Evolutionary conservation across 139 green algal genomes (phyloP), one percentile per base, ranked within the genome.

Genomic region (Tetraselmis chui): DNA sequence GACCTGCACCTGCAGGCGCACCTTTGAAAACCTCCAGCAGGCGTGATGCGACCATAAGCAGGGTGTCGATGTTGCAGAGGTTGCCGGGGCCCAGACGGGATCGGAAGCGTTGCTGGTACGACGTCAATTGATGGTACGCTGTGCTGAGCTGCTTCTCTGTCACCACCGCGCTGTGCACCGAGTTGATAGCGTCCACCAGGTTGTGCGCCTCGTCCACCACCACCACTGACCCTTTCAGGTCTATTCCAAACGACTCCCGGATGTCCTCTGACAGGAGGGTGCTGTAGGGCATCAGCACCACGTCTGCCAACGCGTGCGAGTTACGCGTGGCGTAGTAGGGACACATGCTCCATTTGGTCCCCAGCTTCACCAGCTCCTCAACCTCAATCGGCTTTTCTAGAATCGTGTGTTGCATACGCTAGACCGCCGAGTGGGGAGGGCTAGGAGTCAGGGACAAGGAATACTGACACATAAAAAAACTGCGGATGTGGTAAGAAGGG

Each of bases 151-250:
- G 86, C 32, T 25, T 1, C 45, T 26, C 29, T 1, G 83, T 88
- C 0, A 98, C 81, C 26, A 76, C 31, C 0, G 89, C 87, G 30
- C 88, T 92, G 90, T 98, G 92, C 23, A 89, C 85, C 76, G 30
- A 81, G 81, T 93, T 93, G 67, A 98, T 87, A 1, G 92, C 92
- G 30, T 92, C 87, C 67, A 92, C 91, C 77, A 99, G 89, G 89
- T 99, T 99, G 91, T 99, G 96, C 1, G 94, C 96, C 89, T 99
- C 96, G 81, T 99, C 96, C 23, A 99, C 84, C 23, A 99, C 87
- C 18, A 99, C 86, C 26, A 98, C 90, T 24, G 76, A 88, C 59
- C 85, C 90, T 28, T 90, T 67, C 26, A 96, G 82, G 0, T 78
- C 32, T 23, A 97, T 81, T 2, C 93, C 93, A 28, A 97, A 85